Percentiles rank a stretch among this genome's conserved stretches.
These are phyloP conservation scores for Acacia concinna DNA, from an alignment of 331 rosid genomes.

Conservation along the genomic window DNA sequence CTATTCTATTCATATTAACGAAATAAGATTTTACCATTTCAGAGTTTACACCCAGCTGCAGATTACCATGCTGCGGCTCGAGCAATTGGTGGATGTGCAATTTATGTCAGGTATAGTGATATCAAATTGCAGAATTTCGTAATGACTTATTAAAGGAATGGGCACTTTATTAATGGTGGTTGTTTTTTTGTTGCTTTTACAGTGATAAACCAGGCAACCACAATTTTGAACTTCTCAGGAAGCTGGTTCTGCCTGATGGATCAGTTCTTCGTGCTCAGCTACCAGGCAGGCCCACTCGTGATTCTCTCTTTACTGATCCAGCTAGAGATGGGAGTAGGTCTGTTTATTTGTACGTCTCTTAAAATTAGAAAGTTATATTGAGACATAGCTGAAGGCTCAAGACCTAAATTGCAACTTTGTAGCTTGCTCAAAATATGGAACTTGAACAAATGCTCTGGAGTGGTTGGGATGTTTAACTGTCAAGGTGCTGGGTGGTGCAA, in stretches of 20 bases:
- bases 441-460: slow-evolving; percentile 85
- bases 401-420: slow-evolving; percentile 31
- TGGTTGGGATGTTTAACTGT: slow-evolving; percentile 91
- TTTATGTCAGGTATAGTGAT: slow-evolving; percentile 80
- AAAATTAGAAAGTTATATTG: background rate
- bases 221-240: slow-evolving; percentile 86
- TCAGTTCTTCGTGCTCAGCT: slow-evolving; percentile 88
- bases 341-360: background rate
- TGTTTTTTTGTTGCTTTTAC: slow-evolving; percentile 7
- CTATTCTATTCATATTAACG: background rate
- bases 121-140: background rate
- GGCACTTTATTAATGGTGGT: background rate
- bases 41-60: slow-evolving; percentile 91
- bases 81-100: slow-evolving; percentile 89
- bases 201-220: slow-evolving; percentile 97
- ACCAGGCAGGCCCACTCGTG: slow-evolving; percentile 95
- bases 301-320: slow-evolving; percentile 83
- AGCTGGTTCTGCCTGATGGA: slow-evolving; percentile 89
- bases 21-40: slow-evolving; percentile 8
- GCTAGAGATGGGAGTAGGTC: slow-evolving; percentile 91
- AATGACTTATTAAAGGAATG: background rate
- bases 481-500: slow-evolving; percentile 99
- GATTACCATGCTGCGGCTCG: slow-evolving; percentile 99
- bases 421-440: slow-evolving; percentile 98
- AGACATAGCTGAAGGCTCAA: slow-evolving; percentile 1